phyloP scores from a whole-genome alignment of 805 yeast species.

The Yamadazyma sp. region DNA sequence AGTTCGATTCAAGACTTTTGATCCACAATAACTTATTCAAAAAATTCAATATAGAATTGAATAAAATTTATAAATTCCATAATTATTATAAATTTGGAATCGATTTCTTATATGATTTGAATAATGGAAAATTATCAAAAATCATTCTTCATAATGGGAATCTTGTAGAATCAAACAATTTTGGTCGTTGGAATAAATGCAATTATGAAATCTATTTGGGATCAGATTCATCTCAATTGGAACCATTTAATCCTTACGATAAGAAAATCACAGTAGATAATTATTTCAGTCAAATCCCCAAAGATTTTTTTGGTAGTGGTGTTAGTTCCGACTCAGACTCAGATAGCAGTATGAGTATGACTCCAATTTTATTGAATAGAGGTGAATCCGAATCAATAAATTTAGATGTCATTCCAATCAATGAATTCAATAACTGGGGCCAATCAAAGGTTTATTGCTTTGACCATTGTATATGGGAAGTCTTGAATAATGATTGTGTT shows the following conservation, averaged over 20 bases:
- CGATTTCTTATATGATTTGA: conserved; percentile 50
- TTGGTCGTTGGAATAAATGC: conserved; percentile 53
- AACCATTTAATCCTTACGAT: conserved; percentile 9
- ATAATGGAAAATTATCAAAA: conserved; percentile 40
- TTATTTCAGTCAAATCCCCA: conserved; percentile 31
- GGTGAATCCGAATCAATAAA: conserved; percentile 39
- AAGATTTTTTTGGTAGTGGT: conserved; percentile 16
- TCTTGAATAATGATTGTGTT: conserved; percentile 23
- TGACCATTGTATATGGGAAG: conserved; percentile 41
- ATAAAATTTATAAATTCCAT: conserved; percentile 40
- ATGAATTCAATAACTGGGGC: conserved; percentile 37
- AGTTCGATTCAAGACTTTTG: conserved; percentile 41
- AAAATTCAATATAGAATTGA: conserved; percentile 11
- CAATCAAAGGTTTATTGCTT: conserved; percentile 41
- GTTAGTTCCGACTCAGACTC: background rate
- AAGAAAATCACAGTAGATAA: conserved; percentile 18
- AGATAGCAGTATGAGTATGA: background rate
- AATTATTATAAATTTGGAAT: conserved; percentile 55
- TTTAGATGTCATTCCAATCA: conserved; percentile 12
- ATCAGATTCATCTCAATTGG: background rate
- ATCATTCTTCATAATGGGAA: conserved; percentile 51
- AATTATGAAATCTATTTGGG: conserved; percentile 35
- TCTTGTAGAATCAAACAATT: conserved; percentile 47
- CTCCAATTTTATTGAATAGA: conserved; percentile 37
- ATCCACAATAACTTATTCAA: conserved; percentile 34